Evolutionary conservation across 2,329 filamentous ascomycete genomes (phyloP).

Genomic region (Botrytis paeoniae): DNA sequence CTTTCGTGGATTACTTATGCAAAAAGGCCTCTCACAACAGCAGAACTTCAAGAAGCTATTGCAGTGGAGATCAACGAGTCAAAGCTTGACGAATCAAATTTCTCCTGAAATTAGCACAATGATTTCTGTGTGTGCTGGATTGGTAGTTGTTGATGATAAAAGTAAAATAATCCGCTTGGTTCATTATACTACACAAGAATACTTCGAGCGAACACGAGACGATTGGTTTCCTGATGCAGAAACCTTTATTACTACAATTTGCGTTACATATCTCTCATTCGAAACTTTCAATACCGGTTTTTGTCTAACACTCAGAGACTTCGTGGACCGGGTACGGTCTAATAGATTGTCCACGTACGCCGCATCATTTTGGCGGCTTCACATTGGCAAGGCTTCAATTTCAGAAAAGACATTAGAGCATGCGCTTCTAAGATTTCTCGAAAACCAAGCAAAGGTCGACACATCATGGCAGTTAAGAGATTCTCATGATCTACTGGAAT

Average conservation of each 20-base stretch:
- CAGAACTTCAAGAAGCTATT: conserved; percentile 45
- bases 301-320: conserved; percentile 27
- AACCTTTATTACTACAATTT: conserved; percentile 28
- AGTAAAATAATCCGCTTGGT: conserved; percentile 25
- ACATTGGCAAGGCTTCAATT: background rate
- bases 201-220: conserved; percentile 27
- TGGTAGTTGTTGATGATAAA: conserved; percentile 22
- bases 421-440: background rate
- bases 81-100: conserved; percentile 35
- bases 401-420: background rate
- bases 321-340: conserved; percentile 26
- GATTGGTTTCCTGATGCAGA: conserved; percentile 25
- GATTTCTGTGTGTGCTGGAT: conserved; percentile 31
- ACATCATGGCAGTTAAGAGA: background rate
- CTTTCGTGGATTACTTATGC: conserved; percentile 42
- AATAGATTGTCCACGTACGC: background rate
- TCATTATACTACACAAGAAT: conserved; percentile 37
- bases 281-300: conserved; percentile 28
- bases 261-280: conserved; percentile 37
- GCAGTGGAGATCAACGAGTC: conserved; percentile 37
- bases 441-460: background rate
- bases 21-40: conserved; percentile 36
- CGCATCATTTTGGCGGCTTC: background rate
- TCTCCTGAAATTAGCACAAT: conserved; percentile 24
- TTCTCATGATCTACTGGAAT: fast-evolving